Evolutionary conservation across 116 monocot species (phyloP), one percentile per base, ranked within the genome.

Genomic region (Cymodocea nodosa): DNA sequence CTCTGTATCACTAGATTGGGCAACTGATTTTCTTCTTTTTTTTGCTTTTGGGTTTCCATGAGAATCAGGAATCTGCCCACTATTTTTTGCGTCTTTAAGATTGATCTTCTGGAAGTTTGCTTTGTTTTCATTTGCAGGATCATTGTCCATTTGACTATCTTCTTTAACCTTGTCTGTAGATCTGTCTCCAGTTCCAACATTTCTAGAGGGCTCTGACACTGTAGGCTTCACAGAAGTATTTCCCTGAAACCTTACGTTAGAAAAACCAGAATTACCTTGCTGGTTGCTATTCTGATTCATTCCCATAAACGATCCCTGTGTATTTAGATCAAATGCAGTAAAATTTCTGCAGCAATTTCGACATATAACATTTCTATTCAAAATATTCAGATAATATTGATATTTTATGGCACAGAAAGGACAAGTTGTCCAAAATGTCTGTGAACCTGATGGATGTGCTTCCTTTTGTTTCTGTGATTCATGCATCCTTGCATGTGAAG

Each of bases 341-440:
- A 84, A 93, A 71, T 73, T 62, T 39, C 63, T 64, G 54, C 74
- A 15, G 53, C 93, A 93, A 36, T 69, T 76, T 59, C 80, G 82
- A 73, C 93, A 93, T 3, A 70, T 76, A 2, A 89, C 62, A 51
- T 68, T 60, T 72, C 44, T 89, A 35, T 86, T 86, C 58, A 86
- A 34, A 20, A 89, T 69, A 15, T 5, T 34, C 3, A 56, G 70
- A 64, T 69, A 75, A 76, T 85, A 83, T 65, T 77, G 81, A 57
- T 83, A 89, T 65, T 71, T 80, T 59, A 76, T 76, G 50, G 74
- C 65, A 73, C 93, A 93, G 50, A 23, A 25, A 16, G 74, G 66
- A 53, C 93, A 93, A 12, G 67, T 66, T 1, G 89, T 89, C 93
- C 86, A 93, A 65, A 89, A 89, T 24, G 82, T 74, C 35, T 67